Percentiles rank a stretch among this genome's conserved stretches.
Conservation (phyloP, 1,284 basidiomycete genomes). For the Pyrrhoderma noxium region DNA sequence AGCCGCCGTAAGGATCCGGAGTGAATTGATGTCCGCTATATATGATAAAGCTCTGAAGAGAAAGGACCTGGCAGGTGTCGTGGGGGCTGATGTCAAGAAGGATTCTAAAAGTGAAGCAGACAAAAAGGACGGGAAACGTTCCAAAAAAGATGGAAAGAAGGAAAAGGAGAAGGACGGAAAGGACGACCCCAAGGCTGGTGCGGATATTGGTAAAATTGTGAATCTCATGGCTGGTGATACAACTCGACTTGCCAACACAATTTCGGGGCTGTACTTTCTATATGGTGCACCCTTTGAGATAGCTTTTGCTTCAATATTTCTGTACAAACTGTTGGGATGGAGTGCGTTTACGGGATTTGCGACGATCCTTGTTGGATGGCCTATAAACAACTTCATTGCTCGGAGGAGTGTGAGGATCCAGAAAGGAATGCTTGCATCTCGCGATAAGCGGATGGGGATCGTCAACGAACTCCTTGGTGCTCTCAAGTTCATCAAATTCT, state of each 20-base stretch:
- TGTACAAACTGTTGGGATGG: slow-evolving; percentile 81
- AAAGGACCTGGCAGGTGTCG: slow-evolving; percentile 76
- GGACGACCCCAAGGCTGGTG: slow-evolving; percentile 59
- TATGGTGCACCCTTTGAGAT: slow-evolving; percentile 43
- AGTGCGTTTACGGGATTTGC: slow-evolving; percentile 75
- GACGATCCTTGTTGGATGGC: slow-evolving; percentile 69
- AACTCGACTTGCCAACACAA: slow-evolving; percentile 40
- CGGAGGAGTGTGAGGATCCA: slow-evolving; percentile 62
- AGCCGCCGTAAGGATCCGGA: slow-evolving; percentile 60
- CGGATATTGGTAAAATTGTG: slow-evolving; percentile 71
- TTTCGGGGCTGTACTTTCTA: slow-evolving; percentile 29
- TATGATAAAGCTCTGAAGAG: slow-evolving; percentile 88
- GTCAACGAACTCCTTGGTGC: slow-evolving; percentile 81
- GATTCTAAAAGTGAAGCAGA: slow-evolving; percentile 29
- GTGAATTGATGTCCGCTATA: slow-evolving; percentile 73
- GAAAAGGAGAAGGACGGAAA: slow-evolving; percentile 30
- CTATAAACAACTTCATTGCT: slow-evolving; percentile 62
- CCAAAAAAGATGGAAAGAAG: slow-evolving; percentile 20
- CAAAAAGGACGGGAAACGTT: slow-evolving; percentile 41
- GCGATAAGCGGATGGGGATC: slow-evolving; percentile 81
- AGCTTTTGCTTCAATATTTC: slow-evolving; percentile 63
- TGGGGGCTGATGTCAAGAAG: slow-evolving; percentile 40
- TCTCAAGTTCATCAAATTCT: slow-evolving; percentile 84
- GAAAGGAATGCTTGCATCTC: slow-evolving; percentile 62
- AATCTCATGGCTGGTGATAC: slow-evolving; percentile 60